Evolutionary conservation across 2,329 filamentous ascomycete species (phyloP).

Genomic region (Neocatenulostroma microsporum): DNA sequence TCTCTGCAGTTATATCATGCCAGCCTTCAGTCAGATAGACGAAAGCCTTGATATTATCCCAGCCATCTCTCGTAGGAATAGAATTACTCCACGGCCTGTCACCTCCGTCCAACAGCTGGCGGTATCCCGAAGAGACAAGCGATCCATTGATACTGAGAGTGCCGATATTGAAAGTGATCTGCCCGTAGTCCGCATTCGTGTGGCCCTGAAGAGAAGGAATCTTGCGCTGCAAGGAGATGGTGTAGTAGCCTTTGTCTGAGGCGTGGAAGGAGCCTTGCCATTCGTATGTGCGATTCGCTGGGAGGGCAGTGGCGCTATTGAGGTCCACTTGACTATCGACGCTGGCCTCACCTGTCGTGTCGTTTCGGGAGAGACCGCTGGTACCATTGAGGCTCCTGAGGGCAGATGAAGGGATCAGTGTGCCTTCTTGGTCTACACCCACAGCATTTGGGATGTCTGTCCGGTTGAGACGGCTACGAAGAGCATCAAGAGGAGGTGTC

Average conservation of each 20-base stretch:
- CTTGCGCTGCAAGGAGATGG: background rate
- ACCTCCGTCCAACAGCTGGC: background rate
- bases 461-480: background rate
- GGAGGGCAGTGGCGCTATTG: too few species aligned
- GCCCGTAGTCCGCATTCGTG: slow-evolving; percentile 1
- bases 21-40: too few species aligned
- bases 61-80: background rate
- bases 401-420: background rate
- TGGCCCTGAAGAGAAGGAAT: background rate
- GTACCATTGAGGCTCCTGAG: background rate
- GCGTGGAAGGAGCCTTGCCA: background rate
- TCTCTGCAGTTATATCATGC: too few species aligned
- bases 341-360: background rate
- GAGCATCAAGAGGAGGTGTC: background rate
- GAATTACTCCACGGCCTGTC: background rate
- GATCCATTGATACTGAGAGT: background rate
- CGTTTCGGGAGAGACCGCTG: background rate
- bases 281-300: too few species aligned
- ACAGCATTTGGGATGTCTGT: background rate
- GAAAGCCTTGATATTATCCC: background rate
- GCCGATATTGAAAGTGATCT: background rate
- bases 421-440: background rate
- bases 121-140: background rate
- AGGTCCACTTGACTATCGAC: background rate
- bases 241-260: background rate